Base-by-base conservation (phyloP, 331 rosid species). In the Quercus phellos region DNA sequence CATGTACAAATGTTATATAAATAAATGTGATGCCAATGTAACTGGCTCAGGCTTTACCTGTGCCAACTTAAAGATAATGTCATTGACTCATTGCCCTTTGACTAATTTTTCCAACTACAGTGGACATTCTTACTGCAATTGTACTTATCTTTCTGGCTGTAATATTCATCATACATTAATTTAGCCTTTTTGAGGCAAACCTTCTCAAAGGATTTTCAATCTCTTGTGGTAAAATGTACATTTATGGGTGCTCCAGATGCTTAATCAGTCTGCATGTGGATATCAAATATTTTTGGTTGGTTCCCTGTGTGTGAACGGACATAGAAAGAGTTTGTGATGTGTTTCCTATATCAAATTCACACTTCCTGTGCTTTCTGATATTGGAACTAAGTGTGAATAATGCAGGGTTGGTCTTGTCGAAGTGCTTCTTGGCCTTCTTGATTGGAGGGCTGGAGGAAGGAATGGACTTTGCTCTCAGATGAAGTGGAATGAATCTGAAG, bases 401-500 rank as follows among this genome's bases (percentile, higher is more conserved):
- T 87, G 83, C 81, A 95, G 99, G 84, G 99, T 91, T 86, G 99
- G 99, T 74, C 98, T 95, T 85, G 98, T 93, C 53, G 93, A 93
- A 80, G 94, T 95, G 55, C 99, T 95, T 79, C 99, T 95, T 56
- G 99, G 99, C 84, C 99, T 95, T 86, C 97, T 95, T 63, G 99
- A 95, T 86, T 95, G 99, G 99, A 92, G 99, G 74, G 97, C 98
- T 22, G 97, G 99, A 18, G 99, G 99, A 80, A 88, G 97, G 88
- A 91, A 83, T 88, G 99, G 98, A 29, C 91, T 91, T 74, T 90
- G 91, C 83, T 90, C 96, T 80, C 99, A 93, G 85, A 95, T 95
- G 99, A 95, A 95, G 85, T 95, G 99, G 99, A 95, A 95, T 77
- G 99, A 95, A 84, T 95, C 99, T 69, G 99, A 95, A 90, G 98